Evolutionary conservation across 306 rosid genomes (phyloP).

Genomic region (Rosa multiflora): DNA sequence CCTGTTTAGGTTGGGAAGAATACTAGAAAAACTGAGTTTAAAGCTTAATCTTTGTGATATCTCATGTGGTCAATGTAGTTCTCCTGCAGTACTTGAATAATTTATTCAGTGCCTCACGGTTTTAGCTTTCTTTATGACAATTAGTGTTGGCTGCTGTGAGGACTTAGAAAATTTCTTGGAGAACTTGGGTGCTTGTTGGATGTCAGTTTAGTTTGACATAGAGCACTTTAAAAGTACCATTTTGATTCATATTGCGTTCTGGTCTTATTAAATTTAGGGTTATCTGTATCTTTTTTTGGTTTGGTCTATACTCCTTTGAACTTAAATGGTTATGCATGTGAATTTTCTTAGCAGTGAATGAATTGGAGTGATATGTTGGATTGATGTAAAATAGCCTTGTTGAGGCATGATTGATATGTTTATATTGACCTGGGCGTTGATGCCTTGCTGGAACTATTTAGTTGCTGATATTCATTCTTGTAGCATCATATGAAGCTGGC

Average conservation of each 20-base stretch:
- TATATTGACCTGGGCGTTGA: background rate
- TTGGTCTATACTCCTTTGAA: background rate
- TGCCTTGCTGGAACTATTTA: too few species aligned
- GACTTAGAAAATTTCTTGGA: background rate
- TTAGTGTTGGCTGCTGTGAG: background rate
- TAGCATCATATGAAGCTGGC: too few species aligned
- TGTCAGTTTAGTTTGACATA: background rate
- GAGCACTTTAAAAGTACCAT: background rate
- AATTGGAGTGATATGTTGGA: background rate
- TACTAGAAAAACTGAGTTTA: background rate
- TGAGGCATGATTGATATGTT: background rate
- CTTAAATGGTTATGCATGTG: background rate
- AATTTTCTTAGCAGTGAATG: background rate
- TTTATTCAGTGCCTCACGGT: background rate
- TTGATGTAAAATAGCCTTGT: background rate
- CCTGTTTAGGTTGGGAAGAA: conserved; percentile 9
- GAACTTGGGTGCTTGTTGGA: background rate
- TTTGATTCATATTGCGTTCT: background rate
- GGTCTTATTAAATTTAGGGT: background rate
- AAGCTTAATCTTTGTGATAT: background rate
- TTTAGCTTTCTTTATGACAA: background rate
- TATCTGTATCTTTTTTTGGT: background rate
- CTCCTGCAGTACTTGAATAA: background rate
- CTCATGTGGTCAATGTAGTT: background rate
- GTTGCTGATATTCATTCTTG: too few species aligned